Conservation (phyloP, 306 rosid species). For the Acacia crassicarpa region DNA sequence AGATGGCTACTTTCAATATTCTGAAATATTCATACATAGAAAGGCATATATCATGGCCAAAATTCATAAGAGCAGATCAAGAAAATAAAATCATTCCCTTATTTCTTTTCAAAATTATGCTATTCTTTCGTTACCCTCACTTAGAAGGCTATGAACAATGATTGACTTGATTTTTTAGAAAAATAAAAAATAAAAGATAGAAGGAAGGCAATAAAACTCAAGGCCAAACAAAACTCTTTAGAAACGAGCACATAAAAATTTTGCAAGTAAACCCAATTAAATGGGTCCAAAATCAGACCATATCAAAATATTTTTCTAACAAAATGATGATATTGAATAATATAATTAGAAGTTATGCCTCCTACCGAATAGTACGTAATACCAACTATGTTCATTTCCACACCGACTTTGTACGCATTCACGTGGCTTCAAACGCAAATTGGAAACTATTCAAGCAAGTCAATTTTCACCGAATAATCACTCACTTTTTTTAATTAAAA, state of each 20-base stretch:
- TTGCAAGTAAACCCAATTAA: neutral
- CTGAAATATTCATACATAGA: neutral
- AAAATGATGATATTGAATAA: neutral
- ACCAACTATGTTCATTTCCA: neutral
- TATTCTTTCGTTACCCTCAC: neutral
- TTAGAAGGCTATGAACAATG: conserved; percentile 3
- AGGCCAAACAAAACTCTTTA: neutral
- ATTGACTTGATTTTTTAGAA: neutral
- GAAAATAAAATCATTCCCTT: neutral
- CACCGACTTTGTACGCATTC: conserved; percentile 11
- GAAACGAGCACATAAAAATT: neutral
- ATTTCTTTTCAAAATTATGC: neutral
- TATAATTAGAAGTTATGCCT: conserved; percentile 8
- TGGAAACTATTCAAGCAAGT: conserved; percentile 15
- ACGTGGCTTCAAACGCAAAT: conserved; percentile 24
- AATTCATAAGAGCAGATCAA: neutral
- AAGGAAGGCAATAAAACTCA: conserved; percentile 14
- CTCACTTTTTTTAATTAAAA: no score
- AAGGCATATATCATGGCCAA: neutral
- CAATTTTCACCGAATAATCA: neutral
- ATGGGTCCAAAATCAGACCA: neutral
- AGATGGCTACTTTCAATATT: conserved; percentile 8
- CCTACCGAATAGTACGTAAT: neutral
- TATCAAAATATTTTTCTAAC: neutral
- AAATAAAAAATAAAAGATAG: neutral